Percentiles rank a stretch among this genome's conserved stretches.
phyloP scores from a whole-genome alignment of 2,329 filamentous ascomycete species.

The Verticillium longisporum region DNA sequence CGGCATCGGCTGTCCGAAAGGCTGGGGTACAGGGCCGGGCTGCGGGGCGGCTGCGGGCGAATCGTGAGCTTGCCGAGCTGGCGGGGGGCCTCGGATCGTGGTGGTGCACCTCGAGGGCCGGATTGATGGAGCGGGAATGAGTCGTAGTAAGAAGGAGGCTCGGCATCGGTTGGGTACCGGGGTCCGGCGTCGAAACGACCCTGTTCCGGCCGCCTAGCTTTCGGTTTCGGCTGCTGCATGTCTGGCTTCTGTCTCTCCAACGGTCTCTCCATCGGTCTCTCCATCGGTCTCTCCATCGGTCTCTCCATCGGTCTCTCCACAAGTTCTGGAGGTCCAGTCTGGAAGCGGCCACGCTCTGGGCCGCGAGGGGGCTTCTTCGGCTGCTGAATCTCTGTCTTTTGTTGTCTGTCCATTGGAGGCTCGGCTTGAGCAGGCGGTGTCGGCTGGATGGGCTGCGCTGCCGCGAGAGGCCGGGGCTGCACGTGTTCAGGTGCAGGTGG shows the following conservation, averaged over 20 bases:
- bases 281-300: too few species aligned
- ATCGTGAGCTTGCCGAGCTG: not conserved
- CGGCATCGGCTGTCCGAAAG: conserved; percentile 28
- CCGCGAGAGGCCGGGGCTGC: conserved; percentile 25
- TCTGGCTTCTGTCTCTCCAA: conserved; percentile 24
- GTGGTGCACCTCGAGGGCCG: not conserved
- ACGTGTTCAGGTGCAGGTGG: conserved; percentile 24
- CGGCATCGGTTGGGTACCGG: conserved; percentile 31
- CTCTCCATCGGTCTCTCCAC: conserved; percentile 21
- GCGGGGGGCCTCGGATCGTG: not conserved
- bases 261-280: too few species aligned
- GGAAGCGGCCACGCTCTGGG: conserved; percentile 16
- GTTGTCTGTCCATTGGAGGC: conserved; percentile 9
- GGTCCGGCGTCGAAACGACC: not conserved
- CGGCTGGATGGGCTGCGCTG: conserved; percentile 25
- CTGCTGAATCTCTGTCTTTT: conserved; percentile 7
- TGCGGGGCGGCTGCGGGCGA: not conserved
- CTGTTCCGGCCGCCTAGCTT: not conserved
- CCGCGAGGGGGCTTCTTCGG: conserved; percentile 21
- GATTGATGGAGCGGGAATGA: not conserved
- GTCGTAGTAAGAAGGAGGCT: conserved; percentile 20
- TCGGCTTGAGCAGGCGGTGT: conserved; percentile 24
- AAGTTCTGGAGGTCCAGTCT: not conserved
- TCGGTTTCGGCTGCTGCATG: conserved; percentile 18
- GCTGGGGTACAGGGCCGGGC: conserved; percentile 13